phyloP scores from a whole-genome alignment of 495 filamentous ascomycete genomes.

The Penicillium goetzii region DNA sequence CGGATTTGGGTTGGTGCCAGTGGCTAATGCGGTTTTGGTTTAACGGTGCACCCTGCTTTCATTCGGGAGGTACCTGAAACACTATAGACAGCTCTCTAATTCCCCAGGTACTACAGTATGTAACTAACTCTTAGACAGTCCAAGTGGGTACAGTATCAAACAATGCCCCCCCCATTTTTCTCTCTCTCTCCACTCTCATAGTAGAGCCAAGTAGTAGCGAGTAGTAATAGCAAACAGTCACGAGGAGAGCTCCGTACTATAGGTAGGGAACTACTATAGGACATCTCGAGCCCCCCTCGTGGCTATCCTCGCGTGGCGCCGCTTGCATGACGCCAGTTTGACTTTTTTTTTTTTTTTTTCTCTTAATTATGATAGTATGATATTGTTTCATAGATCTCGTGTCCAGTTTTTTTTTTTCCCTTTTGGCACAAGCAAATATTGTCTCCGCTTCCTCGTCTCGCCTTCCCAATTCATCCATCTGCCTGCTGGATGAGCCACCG shows the following conservation, averaged over 20 bases:
- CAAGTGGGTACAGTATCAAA: conserved; percentile 1
- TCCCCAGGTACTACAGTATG: conserved; percentile 5
- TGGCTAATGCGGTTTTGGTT: background rate
- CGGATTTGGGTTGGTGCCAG: background rate
- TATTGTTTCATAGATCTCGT: background rate
- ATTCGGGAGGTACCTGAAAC: conserved; percentile 9
- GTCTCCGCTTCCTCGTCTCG: conserved; percentile 6
- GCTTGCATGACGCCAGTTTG: conserved; percentile 12
- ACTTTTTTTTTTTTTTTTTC: background rate
- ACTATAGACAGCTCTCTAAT: conserved; percentile 4
- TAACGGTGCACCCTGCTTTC: background rate
- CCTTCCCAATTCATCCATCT: conserved; percentile 22
- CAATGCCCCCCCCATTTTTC: background rate
- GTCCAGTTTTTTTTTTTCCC: background rate
- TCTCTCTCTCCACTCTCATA: background rate
- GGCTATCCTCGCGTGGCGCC: conserved; percentile 25
- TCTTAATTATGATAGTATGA: background rate
- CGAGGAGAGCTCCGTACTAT: background rate
- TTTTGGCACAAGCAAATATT: conserved; percentile 5
- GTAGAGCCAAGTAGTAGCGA: background rate
- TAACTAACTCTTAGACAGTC: background rate
- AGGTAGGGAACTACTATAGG: background rate
- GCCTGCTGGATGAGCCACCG: conserved; percentile 3
- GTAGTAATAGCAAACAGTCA: background rate
- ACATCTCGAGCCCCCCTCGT: conserved; percentile 2